These are phyloP conservation scores for Exutisphaerella laricina DNA, from an alignment of 2,329 filamentous ascomycete genomes.

Conservation along the genomic window DNA sequence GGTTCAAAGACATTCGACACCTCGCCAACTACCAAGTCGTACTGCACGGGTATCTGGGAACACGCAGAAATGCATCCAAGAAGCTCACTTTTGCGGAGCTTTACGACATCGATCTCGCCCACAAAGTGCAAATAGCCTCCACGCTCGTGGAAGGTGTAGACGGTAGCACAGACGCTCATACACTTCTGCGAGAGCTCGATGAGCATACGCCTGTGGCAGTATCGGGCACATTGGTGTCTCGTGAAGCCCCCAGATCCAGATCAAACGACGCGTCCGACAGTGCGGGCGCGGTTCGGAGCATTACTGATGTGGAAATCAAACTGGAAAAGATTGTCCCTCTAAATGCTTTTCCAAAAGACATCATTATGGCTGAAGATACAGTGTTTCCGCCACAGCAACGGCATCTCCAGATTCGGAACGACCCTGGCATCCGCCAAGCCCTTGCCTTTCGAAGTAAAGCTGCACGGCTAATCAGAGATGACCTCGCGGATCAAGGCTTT, in stretches of 20 bases:
- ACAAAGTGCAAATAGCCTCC: slow-evolving; percentile 37
- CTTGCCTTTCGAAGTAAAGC: slow-evolving; percentile 64
- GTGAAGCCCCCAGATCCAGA: slow-evolving; percentile 29
- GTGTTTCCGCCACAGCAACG: slow-evolving; percentile 69
- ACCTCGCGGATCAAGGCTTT: slow-evolving; percentile 55
- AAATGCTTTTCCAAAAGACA: slow-evolving; percentile 67
- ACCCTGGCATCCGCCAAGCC: slow-evolving; percentile 59
- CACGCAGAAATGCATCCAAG: slow-evolving; percentile 61
- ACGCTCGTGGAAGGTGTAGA: slow-evolving; percentile 24
- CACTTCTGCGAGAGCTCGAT: slow-evolving; percentile 21
- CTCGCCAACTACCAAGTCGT: slow-evolving; percentile 41
- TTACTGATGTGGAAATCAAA: slow-evolving; percentile 39
- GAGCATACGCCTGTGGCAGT: slow-evolving; percentile 51
- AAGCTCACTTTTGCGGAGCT: slow-evolving; percentile 65
- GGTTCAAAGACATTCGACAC: slow-evolving; percentile 27
- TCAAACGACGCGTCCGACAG: background rate
- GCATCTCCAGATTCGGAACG: slow-evolving; percentile 79
- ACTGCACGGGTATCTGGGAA: slow-evolving; percentile 67
- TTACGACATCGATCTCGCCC: slow-evolving; percentile 37
- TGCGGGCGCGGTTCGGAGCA: no score
- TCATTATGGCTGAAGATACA: slow-evolving; percentile 69
- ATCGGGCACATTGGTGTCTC: slow-evolving; percentile 44
- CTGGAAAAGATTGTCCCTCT: slow-evolving; percentile 60
- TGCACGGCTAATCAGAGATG: slow-evolving; percentile 48
- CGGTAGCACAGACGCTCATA: slow-evolving; percentile 25